Base-by-base conservation (phyloP, 805 yeast genomes). In the Metschnikowia lunata region DNA sequence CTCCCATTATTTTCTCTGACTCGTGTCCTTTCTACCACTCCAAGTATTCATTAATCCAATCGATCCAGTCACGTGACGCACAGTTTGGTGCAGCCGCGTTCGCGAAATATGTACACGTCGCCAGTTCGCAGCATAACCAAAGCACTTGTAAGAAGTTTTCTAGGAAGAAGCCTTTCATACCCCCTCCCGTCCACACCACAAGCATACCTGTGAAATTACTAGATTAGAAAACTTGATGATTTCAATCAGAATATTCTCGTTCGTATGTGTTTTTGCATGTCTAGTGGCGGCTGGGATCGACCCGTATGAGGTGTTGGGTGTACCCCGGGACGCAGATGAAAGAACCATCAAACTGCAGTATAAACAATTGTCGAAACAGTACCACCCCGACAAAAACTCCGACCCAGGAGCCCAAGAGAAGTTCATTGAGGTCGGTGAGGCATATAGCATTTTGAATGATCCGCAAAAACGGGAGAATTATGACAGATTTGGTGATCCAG, bases 341-440 rank as follows among this genome's bases (percentile, higher is more conserved):
- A 82, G 77, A 53, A 89, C 88, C 44, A 87, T 90, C 66, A 88
- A 87, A 60, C 77, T 82, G 41, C 96, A 97, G 0, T 90, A 90
- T 62, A 72, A 96, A 52, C 76, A 79, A 44, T 67, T 91, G 51
- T 82, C 90, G 52, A 84, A 88, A 62, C 86, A 86, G 59, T 88
- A 78, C 64, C 99, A 91, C 60, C 99, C 99, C 2, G 99, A 91
- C 65, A 91, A 91, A 68, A 93, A 91, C 61, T 83, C 85, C 7
- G 79, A 83, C 55, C 88, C 87, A 8, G 84, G 77, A 27, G 96
- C 97, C 1, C 89, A 87, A 52, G 83, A 85, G 39, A 83, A 79
- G 65, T 93, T 90, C 62, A 83, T 93, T 40, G 95, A 89, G 64
- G 78, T 93, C 27, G 96, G 96, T 12, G 95, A 85, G 58, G 98